Evolutionary conservation across 1,139 yeast genomes (phyloP).

Genomic region (Arxiozyma heterogenica): DNA sequence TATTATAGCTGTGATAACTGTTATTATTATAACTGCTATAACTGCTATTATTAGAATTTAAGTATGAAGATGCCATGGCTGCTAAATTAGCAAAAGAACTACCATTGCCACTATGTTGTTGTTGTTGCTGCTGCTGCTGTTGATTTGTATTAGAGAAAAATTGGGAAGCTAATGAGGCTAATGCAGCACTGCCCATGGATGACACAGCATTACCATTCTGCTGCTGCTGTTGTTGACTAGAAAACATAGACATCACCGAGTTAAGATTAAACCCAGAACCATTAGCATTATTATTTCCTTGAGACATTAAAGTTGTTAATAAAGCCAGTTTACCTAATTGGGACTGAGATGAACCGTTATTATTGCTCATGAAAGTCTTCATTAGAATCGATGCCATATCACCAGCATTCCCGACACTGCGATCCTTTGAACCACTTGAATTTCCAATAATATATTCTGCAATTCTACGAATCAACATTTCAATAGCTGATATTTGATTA

Average conservation of each 20-base stretch:
- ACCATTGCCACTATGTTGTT: conserved; percentile 10
- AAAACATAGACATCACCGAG: conserved; percentile 21
- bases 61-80: conserved; percentile 9
- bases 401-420: conserved; percentile 11
- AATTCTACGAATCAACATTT: conserved; percentile 17
- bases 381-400: conserved; percentile 17
- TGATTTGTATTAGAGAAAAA: conserved; percentile 13
- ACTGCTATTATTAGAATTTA: conserved; percentile 1
- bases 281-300: conserved; percentile 7
- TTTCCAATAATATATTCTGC: conserved; percentile 18
- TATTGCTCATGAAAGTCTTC: conserved; percentile 16
- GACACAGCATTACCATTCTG: conserved; percentile 3
- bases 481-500: conserved; percentile 21
- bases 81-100: conserved; percentile 9
- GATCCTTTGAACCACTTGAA: conserved; percentile 10
- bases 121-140: too few relatives aligned
- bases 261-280: conserved; percentile 15
- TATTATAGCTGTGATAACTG: too few relatives aligned
- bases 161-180: conserved; percentile 21
- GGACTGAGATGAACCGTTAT: conserved; percentile 21
- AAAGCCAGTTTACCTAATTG: conserved; percentile 27
- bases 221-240: conserved; percentile 6
- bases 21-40: not conserved
- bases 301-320: conserved; percentile 19
- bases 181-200: conserved; percentile 15